phyloP scores from a whole-genome alignment of 805 yeast genomes.

The Lipomyces mesembrius region DNA sequence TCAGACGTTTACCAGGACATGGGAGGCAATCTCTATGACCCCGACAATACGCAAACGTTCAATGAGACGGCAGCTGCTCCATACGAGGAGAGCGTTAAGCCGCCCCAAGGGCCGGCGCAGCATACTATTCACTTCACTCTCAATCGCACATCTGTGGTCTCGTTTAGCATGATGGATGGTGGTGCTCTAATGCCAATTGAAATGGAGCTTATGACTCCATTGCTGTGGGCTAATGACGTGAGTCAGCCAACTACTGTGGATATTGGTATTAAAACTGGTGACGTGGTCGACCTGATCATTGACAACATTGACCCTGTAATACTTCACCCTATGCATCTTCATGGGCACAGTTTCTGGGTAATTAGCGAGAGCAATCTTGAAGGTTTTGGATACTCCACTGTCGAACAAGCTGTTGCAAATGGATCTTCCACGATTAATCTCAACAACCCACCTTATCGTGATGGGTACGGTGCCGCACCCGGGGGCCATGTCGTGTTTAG shows the following conservation, averaged over 20 bases:
- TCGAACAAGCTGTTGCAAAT: constrained; percentile 18
- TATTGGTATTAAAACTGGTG: constrained; percentile 61
- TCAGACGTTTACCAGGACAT: constrained; percentile 5
- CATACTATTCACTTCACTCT: constrained; percentile 8
- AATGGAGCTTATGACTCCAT: constrained; percentile 9
- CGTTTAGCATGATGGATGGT: constrained; percentile 4
- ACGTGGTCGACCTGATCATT: constrained; percentile 73
- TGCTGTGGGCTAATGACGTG: constrained; percentile 5
- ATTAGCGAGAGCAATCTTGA: constrained; percentile 54
- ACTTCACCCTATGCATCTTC: constrained; percentile 79
- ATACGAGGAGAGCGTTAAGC: neutral
- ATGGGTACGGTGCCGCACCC: constrained; percentile 74
- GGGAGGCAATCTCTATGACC: constrained; percentile 8
- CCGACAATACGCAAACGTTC: neutral
- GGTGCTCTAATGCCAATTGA: constrained; percentile 8
- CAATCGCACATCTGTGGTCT: neutral
- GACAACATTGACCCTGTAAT: constrained; percentile 83
- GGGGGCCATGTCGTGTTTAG: constrained; percentile 84
- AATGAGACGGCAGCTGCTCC: constrained; percentile 9
- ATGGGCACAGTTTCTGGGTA: constrained; percentile 73
- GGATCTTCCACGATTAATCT: constrained; percentile 48
- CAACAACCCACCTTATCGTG: constrained; percentile 80
- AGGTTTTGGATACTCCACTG: constrained; percentile 40
- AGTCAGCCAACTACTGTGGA: neutral
- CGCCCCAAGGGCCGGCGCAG: constrained; percentile 15